Conservation (phyloP, 1,139 yeast genomes). For the Kurtzmaniella quercitrusa region DNA sequence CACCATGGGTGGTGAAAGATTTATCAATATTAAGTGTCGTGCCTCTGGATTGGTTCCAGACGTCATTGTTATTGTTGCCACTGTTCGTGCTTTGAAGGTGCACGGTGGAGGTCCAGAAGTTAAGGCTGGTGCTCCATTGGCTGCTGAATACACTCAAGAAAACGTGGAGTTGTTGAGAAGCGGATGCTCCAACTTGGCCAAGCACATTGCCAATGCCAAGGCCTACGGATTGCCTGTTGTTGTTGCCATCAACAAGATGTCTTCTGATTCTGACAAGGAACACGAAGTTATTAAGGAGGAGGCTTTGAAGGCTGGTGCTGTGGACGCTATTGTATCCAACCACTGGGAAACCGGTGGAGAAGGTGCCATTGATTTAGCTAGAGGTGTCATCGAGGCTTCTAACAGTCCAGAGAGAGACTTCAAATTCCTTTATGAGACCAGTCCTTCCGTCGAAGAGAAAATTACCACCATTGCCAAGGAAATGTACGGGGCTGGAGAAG, state of each 20-base stretch:
- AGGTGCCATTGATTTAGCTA: conserved; percentile 87
- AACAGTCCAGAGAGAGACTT: conserved; percentile 49
- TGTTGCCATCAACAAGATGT: conserved; percentile 92
- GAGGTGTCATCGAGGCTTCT: conserved; percentile 78
- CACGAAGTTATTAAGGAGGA: conserved; percentile 80
- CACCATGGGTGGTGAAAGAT: conserved; percentile 99
- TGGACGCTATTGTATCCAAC: conserved; percentile 88
- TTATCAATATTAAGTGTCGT: conserved; percentile 94
- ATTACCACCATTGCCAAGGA: conserved; percentile 77
- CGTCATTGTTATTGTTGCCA: conserved; percentile 91
- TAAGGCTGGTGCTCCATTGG: conserved; percentile 89
- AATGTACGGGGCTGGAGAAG: conserved; percentile 93
- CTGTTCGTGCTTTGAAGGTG: conserved; percentile 93
- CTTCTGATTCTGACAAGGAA: conserved; percentile 79
- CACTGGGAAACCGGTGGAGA: conserved; percentile 99
- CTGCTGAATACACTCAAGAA: conserved; percentile 81
- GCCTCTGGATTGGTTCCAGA: conserved; percentile 89
- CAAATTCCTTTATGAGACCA: conserved; percentile 70
- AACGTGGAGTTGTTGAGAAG: conserved; percentile 75
- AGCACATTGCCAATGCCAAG: conserved; percentile 86
- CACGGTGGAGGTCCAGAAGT: conserved; percentile 99
- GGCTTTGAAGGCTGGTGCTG: conserved; percentile 90
- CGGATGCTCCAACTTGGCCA: conserved; percentile 88
- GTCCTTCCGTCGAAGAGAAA: conserved; percentile 74
- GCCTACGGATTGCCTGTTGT: conserved; percentile 89